These are phyloP conservation scores for Thalassiosira delicatula DNA, from an alignment of 352 stramenopile species.

Conservation along the genomic window DNA sequence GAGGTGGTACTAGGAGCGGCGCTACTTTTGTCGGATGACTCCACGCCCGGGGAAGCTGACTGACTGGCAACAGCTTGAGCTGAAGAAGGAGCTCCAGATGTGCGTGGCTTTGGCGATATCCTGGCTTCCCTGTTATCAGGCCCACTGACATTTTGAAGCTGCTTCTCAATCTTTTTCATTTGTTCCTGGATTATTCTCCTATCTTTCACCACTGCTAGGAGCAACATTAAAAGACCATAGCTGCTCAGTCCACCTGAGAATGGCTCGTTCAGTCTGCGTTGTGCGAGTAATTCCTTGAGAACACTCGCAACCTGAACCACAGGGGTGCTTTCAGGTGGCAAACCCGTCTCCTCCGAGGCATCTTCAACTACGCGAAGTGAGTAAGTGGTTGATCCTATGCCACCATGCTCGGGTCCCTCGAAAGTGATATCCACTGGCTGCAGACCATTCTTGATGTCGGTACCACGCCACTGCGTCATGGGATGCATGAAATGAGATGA, in stretches of 20 bases:
- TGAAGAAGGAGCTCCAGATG: neutral
- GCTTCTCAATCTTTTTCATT: constrained; percentile 76
- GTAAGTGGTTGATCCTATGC: constrained; percentile 81
- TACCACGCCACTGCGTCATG: constrained; percentile 72
- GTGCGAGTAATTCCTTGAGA: constrained; percentile 85
- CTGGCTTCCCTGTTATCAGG: constrained; percentile 1
- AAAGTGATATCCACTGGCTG: constrained; percentile 87
- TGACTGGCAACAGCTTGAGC: neutral
- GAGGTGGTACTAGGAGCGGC: neutral
- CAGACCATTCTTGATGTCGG: constrained; percentile 83
- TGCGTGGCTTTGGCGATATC: too few species aligned
- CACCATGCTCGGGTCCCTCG: constrained; percentile 86
- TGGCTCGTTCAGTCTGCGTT: constrained; percentile 86
- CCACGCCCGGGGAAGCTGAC: constrained; percentile 3
- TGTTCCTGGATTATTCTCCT: constrained; percentile 79
- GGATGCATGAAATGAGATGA: constrained; percentile 52
- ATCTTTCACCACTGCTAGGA: constrained; percentile 80
- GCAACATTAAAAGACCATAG: constrained; percentile 83
- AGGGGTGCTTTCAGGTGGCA: constrained; percentile 73
- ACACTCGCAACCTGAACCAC: constrained; percentile 82
- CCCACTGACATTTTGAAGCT: constrained; percentile 52
- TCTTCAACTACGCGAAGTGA: constrained; percentile 79
- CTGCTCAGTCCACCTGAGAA: constrained; percentile 86
- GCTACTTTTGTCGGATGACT: constrained; percentile 25
- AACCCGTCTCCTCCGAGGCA: constrained; percentile 71